phyloP scores from a whole-genome alignment of 1,284 basidiomycete species.

The Tylopilus orsonianus region DNA sequence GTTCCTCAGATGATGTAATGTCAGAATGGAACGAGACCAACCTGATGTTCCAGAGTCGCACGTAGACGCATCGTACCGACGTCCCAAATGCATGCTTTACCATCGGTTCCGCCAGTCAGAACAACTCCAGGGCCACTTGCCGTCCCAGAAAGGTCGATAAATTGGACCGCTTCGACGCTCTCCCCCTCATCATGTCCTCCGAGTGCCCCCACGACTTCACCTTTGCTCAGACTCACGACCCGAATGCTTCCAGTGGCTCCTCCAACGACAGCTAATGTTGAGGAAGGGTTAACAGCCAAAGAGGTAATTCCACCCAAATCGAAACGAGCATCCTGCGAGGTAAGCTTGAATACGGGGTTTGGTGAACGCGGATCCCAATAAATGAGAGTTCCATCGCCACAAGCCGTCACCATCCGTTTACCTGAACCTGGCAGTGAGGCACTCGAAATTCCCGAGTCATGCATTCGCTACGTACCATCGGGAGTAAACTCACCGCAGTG shows the following conservation, averaged over 20 bases:
- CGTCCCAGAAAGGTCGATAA: conserved; percentile 73
- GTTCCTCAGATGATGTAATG: conserved; percentile 1
- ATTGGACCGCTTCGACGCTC: conserved; percentile 87
- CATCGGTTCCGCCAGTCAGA: conserved; percentile 91
- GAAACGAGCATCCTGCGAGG: conserved; percentile 72
- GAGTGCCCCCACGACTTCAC: conserved; percentile 78
- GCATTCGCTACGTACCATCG: conserved; percentile 54
- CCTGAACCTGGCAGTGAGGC: conserved; percentile 44
- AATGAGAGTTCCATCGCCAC: conserved; percentile 81
- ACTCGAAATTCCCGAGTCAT: neutral
- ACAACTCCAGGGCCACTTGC: conserved; percentile 62
- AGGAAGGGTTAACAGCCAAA: conserved; percentile 80
- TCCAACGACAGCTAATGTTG: conserved; percentile 87
- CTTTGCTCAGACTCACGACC: conserved; percentile 84
- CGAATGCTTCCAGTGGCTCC: conserved; percentile 82
- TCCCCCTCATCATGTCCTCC: conserved; percentile 87
- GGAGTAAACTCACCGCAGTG: conserved; percentile 92
- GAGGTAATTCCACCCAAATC: conserved; percentile 81
- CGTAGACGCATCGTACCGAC: conserved; percentile 80
- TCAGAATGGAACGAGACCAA: conserved; percentile 37
- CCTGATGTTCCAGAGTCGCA: conserved; percentile 77
- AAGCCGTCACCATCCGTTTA: conserved; percentile 86
- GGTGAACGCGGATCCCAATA: conserved; percentile 90
- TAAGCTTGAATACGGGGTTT: conserved; percentile 80
- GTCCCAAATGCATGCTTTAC: conserved; percentile 94